These are phyloP conservation scores for Aureobasidium sp. DNA, from an alignment of 2,329 filamentous ascomycete species.

Conservation along the genomic window DNA sequence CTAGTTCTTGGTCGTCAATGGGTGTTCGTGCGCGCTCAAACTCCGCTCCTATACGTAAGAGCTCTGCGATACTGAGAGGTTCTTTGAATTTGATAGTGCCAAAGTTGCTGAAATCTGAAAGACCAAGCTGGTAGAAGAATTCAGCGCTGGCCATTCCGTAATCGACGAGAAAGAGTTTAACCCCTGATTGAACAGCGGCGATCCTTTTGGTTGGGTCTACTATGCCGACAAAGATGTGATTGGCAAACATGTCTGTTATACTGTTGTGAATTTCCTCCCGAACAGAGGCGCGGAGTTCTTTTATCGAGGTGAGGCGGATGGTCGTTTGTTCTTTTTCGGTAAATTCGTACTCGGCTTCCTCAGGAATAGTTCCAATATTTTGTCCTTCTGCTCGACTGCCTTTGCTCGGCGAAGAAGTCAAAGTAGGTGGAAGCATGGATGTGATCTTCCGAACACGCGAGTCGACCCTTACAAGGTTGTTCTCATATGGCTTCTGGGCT, in stretches of 20 bases:
- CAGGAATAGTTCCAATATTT: conserved; percentile 23
- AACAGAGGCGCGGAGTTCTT: conserved; percentile 73
- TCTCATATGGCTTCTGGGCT: conserved; percentile 61
- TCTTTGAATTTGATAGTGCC: conserved; percentile 75
- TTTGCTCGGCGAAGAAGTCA: conserved; percentile 35
- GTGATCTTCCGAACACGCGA: conserved; percentile 88
- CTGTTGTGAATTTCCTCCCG: conserved; percentile 75
- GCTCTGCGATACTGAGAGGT: conserved; percentile 60
- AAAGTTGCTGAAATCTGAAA: conserved; percentile 95
- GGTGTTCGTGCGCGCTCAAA: conserved; percentile 46
- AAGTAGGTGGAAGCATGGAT: conserved; percentile 70
- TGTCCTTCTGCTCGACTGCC: conserved; percentile 21
- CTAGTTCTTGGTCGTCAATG: conserved; percentile 44
- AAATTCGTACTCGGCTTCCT: conserved; percentile 62
- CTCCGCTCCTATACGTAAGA: conserved; percentile 67
- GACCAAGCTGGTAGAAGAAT: conserved; percentile 90
- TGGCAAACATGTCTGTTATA: conserved; percentile 78
- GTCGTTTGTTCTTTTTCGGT: conserved; percentile 61
- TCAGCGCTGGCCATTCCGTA: conserved; percentile 81
- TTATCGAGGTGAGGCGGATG: conserved; percentile 76
- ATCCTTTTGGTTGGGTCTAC: conserved; percentile 82
- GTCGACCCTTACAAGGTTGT: conserved; percentile 86
- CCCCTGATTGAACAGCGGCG: conserved; percentile 85
- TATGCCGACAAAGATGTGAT: conserved; percentile 87
- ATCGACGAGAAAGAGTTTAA: conserved; percentile 87